Evolutionary conservation across 2,329 filamentous ascomycete genomes (phyloP).

Genomic region (Phyllosticta ampelicida): DNA sequence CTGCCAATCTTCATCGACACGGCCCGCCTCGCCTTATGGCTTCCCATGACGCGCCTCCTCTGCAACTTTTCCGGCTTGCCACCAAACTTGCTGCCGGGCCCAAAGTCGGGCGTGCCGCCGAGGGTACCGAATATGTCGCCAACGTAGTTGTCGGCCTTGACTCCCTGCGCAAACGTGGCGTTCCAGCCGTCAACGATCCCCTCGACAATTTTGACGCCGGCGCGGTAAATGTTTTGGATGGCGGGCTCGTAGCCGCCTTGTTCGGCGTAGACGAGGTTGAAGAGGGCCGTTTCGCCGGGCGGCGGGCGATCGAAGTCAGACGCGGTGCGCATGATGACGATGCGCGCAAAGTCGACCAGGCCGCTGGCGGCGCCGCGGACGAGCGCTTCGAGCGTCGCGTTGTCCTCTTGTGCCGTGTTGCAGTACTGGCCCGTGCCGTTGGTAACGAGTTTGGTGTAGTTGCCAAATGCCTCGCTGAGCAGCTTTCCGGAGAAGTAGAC

Average conservation of each 20-base stretch:
- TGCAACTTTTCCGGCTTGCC: slow-evolving; percentile 11
- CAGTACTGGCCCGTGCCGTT: slow-evolving; percentile 28
- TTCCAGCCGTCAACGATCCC: slow-evolving; percentile 54
- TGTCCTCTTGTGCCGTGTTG: slow-evolving; percentile 27
- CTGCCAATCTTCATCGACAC: neutral
- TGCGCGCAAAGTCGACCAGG: slow-evolving; percentile 23
- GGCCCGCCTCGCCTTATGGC: neutral
- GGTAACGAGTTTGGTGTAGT: slow-evolving; percentile 22
- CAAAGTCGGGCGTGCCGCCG: slow-evolving; percentile 56
- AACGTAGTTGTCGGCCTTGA: slow-evolving; percentile 52
- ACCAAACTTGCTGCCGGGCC: slow-evolving; percentile 36
- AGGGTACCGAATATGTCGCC: slow-evolving; percentile 61
- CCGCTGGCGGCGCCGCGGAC: slow-evolving; percentile 19
- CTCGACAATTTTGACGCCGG: slow-evolving; percentile 52
- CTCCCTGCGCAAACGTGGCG: slow-evolving; percentile 42
- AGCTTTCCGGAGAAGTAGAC: slow-evolving; percentile 21
- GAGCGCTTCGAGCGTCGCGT: slow-evolving; percentile 24
- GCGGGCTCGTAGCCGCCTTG: slow-evolving; percentile 54
- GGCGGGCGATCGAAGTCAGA: slow-evolving; percentile 63
- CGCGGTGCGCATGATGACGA: slow-evolving; percentile 33
- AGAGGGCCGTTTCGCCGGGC: slow-evolving; percentile 41
- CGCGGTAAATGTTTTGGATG: slow-evolving; percentile 55
- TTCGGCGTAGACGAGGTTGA: slow-evolving; percentile 49
- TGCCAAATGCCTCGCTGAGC: slow-evolving; percentile 19
- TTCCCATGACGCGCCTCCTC: too few species aligned